Conservation (phyloP, 2,329 filamentous ascomycete genomes). For the Aureobasidium sp. region DNA sequence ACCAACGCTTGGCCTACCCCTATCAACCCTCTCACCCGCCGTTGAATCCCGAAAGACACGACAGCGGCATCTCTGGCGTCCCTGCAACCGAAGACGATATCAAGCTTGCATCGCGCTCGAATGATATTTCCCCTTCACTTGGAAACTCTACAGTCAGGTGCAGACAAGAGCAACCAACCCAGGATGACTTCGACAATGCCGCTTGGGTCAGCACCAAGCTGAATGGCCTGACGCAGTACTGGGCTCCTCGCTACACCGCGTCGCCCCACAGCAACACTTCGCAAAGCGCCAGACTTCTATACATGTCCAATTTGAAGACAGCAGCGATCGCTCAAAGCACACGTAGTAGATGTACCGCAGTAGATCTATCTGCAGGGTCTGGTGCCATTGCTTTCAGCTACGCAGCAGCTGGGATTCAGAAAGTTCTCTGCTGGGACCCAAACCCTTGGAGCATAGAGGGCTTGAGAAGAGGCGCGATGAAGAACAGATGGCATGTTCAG, state of each 20-base stretch:
- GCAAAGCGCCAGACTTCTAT: slow-evolving; percentile 73
- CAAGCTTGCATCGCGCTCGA: neutral
- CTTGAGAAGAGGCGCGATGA: slow-evolving; percentile 33
- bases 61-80: neutral
- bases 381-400: slow-evolving; percentile 92
- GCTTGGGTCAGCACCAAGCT: slow-evolving; percentile 77
- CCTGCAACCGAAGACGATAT: neutral
- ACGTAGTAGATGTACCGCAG: slow-evolving; percentile 29
- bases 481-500: slow-evolving; percentile 34
- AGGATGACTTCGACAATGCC: slow-evolving; percentile 54
- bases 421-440: slow-evolving; percentile 81
- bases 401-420: slow-evolving; percentile 57
- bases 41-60: neutral
- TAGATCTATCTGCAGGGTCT: slow-evolving; percentile 88
- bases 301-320: slow-evolving; percentile 27
- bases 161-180: slow-evolving; percentile 23
- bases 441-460: slow-evolving; percentile 53
- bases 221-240: slow-evolving; percentile 69
- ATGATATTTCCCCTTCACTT: neutral
- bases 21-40: slow-evolving; percentile 41
- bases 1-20: slow-evolving; percentile 48
- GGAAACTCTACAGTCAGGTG: neutral
- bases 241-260: slow-evolving; percentile 89
- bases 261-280: slow-evolving; percentile 86
- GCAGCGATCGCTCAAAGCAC: slow-evolving; percentile 17